Evolutionary conservation across 495 filamentous ascomycete genomes (phyloP).

Genomic region (Echria macrotheca): DNA sequence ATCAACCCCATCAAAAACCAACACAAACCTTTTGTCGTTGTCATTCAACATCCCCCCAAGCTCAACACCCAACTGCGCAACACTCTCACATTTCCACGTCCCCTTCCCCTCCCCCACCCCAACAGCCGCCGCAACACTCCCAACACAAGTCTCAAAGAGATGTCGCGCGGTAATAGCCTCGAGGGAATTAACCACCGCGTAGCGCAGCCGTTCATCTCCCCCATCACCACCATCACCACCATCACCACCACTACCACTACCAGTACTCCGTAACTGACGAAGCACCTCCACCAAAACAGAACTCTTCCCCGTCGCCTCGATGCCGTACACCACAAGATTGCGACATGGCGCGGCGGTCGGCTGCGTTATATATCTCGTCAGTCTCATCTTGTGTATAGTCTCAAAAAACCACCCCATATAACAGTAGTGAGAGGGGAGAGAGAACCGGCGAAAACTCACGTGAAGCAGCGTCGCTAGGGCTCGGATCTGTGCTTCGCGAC

Average conservation of each 20-base stretch:
- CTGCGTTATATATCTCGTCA: slow-evolving; percentile 19
- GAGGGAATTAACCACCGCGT: slow-evolving; percentile 67
- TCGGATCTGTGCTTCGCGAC: slow-evolving; percentile 58
- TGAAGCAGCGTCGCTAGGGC: slow-evolving; percentile 57
- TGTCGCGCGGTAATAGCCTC: slow-evolving; percentile 92
- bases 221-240: no score
- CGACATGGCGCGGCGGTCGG: slow-evolving; percentile 41
- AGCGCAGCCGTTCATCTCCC: slow-evolving; percentile 39
- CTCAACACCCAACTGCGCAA: slow-evolving; percentile 67
- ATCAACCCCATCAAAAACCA: slow-evolving; percentile 92
- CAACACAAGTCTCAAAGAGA: slow-evolving; percentile 64
- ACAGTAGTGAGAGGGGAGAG: no score
- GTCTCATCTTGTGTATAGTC: no score
- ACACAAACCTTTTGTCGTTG: slow-evolving; percentile 53
- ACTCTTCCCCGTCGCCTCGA: slow-evolving; percentile 90
- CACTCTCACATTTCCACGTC: slow-evolving; percentile 64
- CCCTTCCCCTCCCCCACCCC: no score
- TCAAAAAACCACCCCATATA: no score
- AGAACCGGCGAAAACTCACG: slow-evolving; percentile 39
- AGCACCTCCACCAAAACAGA: slow-evolving; percentile 62
- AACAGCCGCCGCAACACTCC: slow-evolving; percentile 49
- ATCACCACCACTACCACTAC: no score
- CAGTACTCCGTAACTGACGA: slow-evolving; percentile 15
- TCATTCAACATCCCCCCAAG: slow-evolving; percentile 54
- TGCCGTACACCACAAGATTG: slow-evolving; percentile 73